Conservation (phyloP, 176 grass and related monocot genomes). For the Phyllostachys edulis region DNA sequence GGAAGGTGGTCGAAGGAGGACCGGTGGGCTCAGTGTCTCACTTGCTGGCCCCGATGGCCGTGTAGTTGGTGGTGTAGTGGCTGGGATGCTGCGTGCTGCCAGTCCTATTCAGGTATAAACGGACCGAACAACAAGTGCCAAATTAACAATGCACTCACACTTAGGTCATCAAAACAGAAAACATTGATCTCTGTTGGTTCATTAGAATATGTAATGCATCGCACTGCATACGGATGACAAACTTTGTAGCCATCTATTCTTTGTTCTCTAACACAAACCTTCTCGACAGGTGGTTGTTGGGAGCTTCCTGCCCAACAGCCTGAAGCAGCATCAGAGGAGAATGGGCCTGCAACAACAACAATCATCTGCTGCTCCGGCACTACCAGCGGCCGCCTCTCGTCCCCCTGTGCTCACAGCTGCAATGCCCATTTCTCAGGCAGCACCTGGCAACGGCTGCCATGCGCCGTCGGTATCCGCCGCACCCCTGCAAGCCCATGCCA, state of each 20-base stretch:
- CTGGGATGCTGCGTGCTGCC: constrained; percentile 76
- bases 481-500: constrained; percentile 25
- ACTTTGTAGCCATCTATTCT: not conserved
- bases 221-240: not conserved
- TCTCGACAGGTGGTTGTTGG: constrained; percentile 73
- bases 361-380: not conserved
- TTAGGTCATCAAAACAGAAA: not conserved
- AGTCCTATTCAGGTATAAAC: constrained; percentile 83
- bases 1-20: constrained; percentile 68
- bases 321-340: constrained; percentile 84
- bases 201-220: not conserved
- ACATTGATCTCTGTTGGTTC: not conserved
- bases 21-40: constrained; percentile 79
- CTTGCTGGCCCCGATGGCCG: constrained; percentile 91
- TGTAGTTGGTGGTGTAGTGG: constrained; percentile 80
- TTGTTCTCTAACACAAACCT: not conserved
- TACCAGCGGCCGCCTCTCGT: not conserved
- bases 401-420: constrained; percentile 44
- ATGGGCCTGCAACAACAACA: constrained; percentile 15
- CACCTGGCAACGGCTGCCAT: constrained; percentile 46
- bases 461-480: not conserved
- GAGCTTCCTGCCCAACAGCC: constrained; percentile 86
- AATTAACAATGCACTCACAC: not conserved
- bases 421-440: constrained; percentile 78
- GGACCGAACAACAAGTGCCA: not conserved